Percentiles rank a stretch among this genome's conserved stretches.
phyloP scores from a whole-genome alignment of 495 filamentous ascomycete genomes.

The Aspergillus taichungensis region DNA sequence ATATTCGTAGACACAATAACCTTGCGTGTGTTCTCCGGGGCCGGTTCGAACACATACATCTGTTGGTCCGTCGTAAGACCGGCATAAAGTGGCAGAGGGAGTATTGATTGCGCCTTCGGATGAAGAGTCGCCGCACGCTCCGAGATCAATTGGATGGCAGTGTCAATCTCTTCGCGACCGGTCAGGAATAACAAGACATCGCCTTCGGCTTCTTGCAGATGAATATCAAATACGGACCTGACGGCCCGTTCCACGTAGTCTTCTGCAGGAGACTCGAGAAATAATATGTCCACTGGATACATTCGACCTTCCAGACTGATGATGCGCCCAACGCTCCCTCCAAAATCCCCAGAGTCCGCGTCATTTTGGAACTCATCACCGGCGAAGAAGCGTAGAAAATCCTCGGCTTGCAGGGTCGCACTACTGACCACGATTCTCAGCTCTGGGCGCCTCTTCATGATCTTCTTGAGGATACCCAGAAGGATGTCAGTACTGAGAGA shows the following conservation, averaged over 20 bases:
- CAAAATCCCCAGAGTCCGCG: slow-evolving; percentile 30
- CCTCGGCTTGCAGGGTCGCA: slow-evolving; percentile 86
- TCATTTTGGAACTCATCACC: slow-evolving; percentile 33
- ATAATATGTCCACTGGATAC: slow-evolving; percentile 86
- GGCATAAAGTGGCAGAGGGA: slow-evolving; percentile 80
- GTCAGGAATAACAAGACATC: slow-evolving; percentile 92
- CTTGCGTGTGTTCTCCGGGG: slow-evolving; percentile 79
- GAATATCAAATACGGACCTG: slow-evolving; percentile 88
- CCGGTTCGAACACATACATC: slow-evolving; percentile 82
- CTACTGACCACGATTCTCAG: slow-evolving; percentile 88
- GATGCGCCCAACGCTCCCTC: slow-evolving; percentile 53
- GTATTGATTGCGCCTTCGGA: slow-evolving; percentile 56
- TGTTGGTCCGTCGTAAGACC: slow-evolving; percentile 85
- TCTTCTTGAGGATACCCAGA: slow-evolving; percentile 91
- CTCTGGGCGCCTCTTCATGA: slow-evolving; percentile 70
- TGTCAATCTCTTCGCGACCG: slow-evolving; percentile 89
- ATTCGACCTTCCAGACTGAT: slow-evolving; percentile 86
- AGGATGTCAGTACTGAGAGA: slow-evolving; percentile 92
- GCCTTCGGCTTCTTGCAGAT: slow-evolving; percentile 73
- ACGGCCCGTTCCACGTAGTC: slow-evolving; percentile 85
- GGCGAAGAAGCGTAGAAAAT: slow-evolving; percentile 77
- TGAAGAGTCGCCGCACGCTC: slow-evolving; percentile 72
- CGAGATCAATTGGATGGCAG: slow-evolving; percentile 64
- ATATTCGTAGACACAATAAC: slow-evolving; percentile 95
- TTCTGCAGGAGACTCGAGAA: slow-evolving; percentile 69